Base-by-base conservation (phyloP, 345 rosid genomes). In the Schrenkiella parvula region DNA sequence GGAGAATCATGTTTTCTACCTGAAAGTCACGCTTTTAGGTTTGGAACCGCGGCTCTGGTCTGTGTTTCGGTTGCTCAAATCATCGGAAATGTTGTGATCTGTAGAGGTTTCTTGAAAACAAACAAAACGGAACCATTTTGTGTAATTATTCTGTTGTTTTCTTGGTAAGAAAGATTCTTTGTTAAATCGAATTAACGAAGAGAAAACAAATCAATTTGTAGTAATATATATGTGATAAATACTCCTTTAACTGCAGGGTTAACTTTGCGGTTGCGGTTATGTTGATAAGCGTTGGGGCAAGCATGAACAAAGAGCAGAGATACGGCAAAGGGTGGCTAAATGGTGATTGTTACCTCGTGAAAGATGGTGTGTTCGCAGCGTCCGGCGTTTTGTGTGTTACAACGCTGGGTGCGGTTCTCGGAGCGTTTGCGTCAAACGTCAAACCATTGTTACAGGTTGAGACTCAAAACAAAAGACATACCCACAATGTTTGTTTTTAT, bases 311-410 rank as follows among this genome's bases (percentile, higher is more conserved):
- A 48, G 78, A 61, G 62, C 98, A 93, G 68, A 41, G 23, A 8
- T 93, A 90, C 51, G 93, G 93, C 0, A 55, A 74, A 58, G 97
- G 96, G 10, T 90, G 98, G 98, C 43, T 90, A 56, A 80, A 93
- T 17, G 79, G 82, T 7, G 84, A 88, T 21, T 93, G 98, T 78
- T 93, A 88, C 66, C 18, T 83, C 2, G 93, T 87, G 23, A 90
- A 75, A 38, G 80, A 78, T 17, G 93, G 95, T 2, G 82, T 90
- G 41, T 93, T 71, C 21, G 23, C 79, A 31, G 81, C 77, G 19
- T 84, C 96, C 0, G 90, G 88, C 2, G 43, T 76, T 8, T 47
- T 87, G 9, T 81, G 74, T 37, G 25, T 85, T 53, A 29, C 75
- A 12, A 69, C 88, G 9, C 13, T 72, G 0, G 75, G 77, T 8